These are phyloP conservation scores for Yarrowia porcina DNA, from an alignment of 805 yeast species.

Conservation along the genomic window DNA sequence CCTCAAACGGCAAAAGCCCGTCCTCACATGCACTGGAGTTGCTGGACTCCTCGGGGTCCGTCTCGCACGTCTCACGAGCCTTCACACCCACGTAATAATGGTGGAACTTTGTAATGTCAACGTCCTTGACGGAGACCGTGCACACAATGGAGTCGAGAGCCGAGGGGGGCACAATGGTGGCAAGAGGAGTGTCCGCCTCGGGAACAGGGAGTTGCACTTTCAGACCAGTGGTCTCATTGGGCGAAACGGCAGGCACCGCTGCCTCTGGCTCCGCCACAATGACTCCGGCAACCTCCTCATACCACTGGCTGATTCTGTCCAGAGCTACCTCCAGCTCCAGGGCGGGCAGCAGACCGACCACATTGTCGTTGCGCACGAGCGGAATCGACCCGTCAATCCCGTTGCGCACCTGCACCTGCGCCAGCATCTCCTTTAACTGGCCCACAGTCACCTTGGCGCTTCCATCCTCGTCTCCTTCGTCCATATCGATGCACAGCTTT, in stretches of 20 bases:
- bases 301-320: slow-evolving; percentile 41
- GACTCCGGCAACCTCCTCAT: slow-evolving; percentile 26
- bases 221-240: not conserved
- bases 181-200: not conserved
- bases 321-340: slow-evolving; percentile 53
- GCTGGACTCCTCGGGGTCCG: not conserved
- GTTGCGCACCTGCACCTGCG: slow-evolving; percentile 42
- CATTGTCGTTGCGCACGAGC: slow-evolving; percentile 40
- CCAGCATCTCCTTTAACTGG: slow-evolving; percentile 40
- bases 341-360: slow-evolving; percentile 49
- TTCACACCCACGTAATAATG: slow-evolving; percentile 5
- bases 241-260: not conserved
- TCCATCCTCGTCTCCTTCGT: slow-evolving; percentile 32
- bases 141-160: slow-evolving; percentile 4
- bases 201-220: not conserved
- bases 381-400: slow-evolving; percentile 55
- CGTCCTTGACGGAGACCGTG: slow-evolving; percentile 18
- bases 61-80: slow-evolving; percentile 6
- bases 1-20: slow-evolving; percentile 26
- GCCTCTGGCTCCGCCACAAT: not conserved
- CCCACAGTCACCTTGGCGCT: slow-evolving; percentile 38
- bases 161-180: not conserved
- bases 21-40: not conserved
- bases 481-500: slow-evolving; percentile 41
- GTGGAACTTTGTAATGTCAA: slow-evolving; percentile 15